These are phyloP conservation scores for Acmispon strigosus DNA, from an alignment of 306 rosid species.

Conservation along the genomic window DNA sequence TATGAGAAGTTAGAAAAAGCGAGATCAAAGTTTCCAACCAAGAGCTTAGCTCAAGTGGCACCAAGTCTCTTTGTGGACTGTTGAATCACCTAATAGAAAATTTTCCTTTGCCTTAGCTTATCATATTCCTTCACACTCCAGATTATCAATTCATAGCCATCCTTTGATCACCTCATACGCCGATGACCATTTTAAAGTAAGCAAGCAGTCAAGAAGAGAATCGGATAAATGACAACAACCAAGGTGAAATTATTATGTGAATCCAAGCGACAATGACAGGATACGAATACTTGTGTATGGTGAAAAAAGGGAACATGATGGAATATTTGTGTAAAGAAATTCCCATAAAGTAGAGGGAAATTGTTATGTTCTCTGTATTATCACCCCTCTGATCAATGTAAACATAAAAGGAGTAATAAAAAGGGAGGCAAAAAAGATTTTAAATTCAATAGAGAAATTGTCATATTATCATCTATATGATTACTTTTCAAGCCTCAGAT, in stretches of 20 bases:
- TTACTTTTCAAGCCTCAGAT: neutral
- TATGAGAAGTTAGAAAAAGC: neutral
- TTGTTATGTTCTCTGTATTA: neutral
- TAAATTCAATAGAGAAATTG: no score
- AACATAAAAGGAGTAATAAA: neutral
- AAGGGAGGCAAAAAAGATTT: neutral
- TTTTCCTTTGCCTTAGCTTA: neutral
- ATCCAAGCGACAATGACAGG: neutral
- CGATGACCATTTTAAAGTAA: neutral
- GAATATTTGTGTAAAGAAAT: neutral
- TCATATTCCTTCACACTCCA: neutral
- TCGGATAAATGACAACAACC: neutral
- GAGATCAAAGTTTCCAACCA: neutral
- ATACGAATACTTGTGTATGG: neutral
- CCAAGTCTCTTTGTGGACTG: neutral
- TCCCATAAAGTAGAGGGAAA: neutral
- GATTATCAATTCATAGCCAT: neutral
- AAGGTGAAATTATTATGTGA: neutral
- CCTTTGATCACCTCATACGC: neutral
- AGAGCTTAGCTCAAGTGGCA: neutral
- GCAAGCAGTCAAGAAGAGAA: conserved; percentile 5
- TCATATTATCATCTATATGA: no score
- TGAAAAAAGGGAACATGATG: neutral
- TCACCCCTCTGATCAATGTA: neutral
- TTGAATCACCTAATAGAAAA: neutral